These are phyloP conservation scores for Phytopythium boreale DNA, from an alignment of 352 stramenopile species.

Conservation along the genomic window DNA sequence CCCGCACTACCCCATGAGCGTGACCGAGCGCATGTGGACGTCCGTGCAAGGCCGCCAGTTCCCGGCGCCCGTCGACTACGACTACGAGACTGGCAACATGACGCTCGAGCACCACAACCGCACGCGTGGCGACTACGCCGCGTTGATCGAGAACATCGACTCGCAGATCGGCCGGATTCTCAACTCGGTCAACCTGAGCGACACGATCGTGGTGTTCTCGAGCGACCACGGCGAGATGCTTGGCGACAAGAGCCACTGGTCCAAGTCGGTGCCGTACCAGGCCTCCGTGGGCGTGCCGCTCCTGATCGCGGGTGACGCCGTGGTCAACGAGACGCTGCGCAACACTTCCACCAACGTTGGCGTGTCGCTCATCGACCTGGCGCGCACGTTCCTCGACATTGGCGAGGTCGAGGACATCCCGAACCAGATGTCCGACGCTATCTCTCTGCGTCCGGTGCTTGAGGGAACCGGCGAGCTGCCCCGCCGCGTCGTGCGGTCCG, in stretches of 20 bases:
- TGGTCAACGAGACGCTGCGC: constrained; percentile 18
- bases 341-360: constrained; percentile 21
- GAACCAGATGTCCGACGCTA: constrained; percentile 24
- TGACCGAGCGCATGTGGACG: constrained; percentile 30
- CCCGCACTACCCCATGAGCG: constrained; percentile 31
- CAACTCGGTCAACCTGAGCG: constrained; percentile 21
- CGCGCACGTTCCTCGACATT: constrained; percentile 26
- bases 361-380: constrained; percentile 30
- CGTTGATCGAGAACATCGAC: constrained; percentile 36
- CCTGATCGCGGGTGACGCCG: constrained; percentile 20
- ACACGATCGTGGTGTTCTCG: constrained; percentile 29
- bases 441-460: constrained; percentile 23
- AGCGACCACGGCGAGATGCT: constrained; percentile 36
- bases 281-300: constrained; percentile 25
- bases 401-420: constrained; percentile 24
- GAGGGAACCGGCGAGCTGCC: constrained; percentile 9
- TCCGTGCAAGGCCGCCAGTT: constrained; percentile 23
- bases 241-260: constrained; percentile 21
- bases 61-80: constrained; percentile 22
- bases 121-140: constrained; percentile 26
- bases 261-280: constrained; percentile 27
- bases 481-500: constrained; percentile 22
- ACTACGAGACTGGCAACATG: constrained; percentile 19
- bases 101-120: constrained; percentile 26
- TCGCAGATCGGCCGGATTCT: constrained; percentile 27